These are phyloP conservation scores for Metarhizium album DNA, from an alignment of 2,329 filamentous ascomycete species.

Conservation along the genomic window DNA sequence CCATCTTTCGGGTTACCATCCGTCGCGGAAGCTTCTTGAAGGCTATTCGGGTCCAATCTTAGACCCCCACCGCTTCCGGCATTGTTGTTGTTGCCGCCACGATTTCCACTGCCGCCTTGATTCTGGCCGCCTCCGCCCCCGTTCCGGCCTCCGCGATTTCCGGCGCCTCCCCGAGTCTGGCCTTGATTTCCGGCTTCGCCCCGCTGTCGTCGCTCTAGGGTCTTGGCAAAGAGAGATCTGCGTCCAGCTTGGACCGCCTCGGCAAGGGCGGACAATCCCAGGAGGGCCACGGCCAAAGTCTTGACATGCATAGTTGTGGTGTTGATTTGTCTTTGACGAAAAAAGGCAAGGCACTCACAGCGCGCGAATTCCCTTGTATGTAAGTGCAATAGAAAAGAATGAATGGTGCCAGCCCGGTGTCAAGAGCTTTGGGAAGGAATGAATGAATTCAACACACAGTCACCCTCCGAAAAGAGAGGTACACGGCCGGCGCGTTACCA, in stretches of 20 bases:
- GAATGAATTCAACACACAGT: slow-evolving; percentile 19
- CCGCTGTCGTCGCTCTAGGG: slow-evolving; percentile 30
- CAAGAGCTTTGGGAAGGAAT: slow-evolving; percentile 14
- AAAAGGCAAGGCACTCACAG: neutral
- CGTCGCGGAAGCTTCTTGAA: slow-evolving; percentile 39
- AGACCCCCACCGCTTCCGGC: slow-evolving; percentile 19
- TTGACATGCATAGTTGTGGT: slow-evolving; percentile 37
- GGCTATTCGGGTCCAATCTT: slow-evolving; percentile 27
- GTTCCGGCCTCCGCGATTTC: neutral
- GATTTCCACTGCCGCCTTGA: neutral
- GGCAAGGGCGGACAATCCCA: slow-evolving; percentile 24
- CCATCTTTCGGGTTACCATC: slow-evolving; percentile 32
- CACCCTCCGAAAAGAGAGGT: slow-evolving; percentile 8
- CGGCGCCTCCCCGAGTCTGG: neutral
- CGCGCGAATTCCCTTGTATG: neutral
- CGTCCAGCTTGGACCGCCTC: slow-evolving; percentile 34
- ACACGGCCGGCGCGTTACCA: slow-evolving; percentile 17
- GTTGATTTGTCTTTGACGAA: neutral
- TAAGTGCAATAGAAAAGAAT: slow-evolving; percentile 13
- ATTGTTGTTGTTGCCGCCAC: slow-evolving; percentile 9
- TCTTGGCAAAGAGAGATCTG: slow-evolving; percentile 23
- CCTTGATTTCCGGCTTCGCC: slow-evolving; percentile 1
- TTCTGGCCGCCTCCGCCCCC: neutral
- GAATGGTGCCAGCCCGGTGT: slow-evolving; percentile 13
- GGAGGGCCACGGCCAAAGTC: slow-evolving; percentile 35